Evolutionary conservation across 2,329 filamentous ascomycete genomes (phyloP), one percentile per base, ranked within the genome.

Genomic region (Metarhizium anisopliae): DNA sequence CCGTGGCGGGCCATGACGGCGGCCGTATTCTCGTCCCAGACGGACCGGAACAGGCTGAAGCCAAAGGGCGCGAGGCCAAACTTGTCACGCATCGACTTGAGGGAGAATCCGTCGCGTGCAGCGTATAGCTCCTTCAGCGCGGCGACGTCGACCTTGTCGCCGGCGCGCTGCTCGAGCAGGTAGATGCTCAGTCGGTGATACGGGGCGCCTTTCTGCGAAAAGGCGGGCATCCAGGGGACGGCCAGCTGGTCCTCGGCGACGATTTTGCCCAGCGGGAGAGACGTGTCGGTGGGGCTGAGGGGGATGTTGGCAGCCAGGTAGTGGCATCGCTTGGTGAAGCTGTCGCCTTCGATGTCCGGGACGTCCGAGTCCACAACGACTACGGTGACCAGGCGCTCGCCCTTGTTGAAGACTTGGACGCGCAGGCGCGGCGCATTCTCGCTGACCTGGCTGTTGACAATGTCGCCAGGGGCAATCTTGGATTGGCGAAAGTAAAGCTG

Each of bases 341-440:
- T 75, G 70, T 99, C 88, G 20, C 74, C 80, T 58, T 87, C 85
- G 5, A 86, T 71, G 61, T 92, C 83, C 54, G 94, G 94, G 0
- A 97, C 90, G 73, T 99, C 94, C 1, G 90, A 80, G 73, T 99
- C 93, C 59, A 97, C 78, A 52, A 97, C 87, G 2, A 86, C 89
- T 43, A 99, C 80, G 10, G 88, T 90, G 62, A 96, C 84, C 35
- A 96, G 80, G 64, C 90, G 87, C 70, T 90, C 80, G 59, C 90
- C 91, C 54, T 81, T 78, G 67, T 93, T 84, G 68, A 96, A 99
- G 40, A 88, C 82, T 71, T 96, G 93, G 18, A 97, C 85, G 56
- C 84, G 85, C 59, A 99, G 78, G 30, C 84, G 85, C 1, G 91
- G 88, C 1, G 87, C 76, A 20, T 78, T 75, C 69, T 93, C 89